Percentiles rank a stretch among this genome's conserved stretches.
phyloP scores from a whole-genome alignment of 345 rosid species.

The Pistacia atlantica region DNA sequence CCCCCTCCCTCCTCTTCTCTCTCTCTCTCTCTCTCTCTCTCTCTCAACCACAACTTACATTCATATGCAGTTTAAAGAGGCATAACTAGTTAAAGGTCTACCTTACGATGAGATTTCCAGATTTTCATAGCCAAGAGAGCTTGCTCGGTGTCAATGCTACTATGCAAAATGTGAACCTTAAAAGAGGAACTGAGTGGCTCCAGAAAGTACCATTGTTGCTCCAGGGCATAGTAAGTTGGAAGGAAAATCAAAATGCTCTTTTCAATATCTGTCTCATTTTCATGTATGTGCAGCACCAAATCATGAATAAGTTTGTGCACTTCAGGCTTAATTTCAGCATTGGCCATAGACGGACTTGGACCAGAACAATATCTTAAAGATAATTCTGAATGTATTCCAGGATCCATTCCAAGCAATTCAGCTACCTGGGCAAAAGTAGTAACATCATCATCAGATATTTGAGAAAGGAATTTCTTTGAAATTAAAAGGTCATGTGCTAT shows the following conservation, averaged over 20 bases:
- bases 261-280: conserved; percentile 77
- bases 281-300: conserved; percentile 69
- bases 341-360: conserved; percentile 53
- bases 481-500: conserved; percentile 6
- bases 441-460: conserved; percentile 19
- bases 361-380: conserved; percentile 59
- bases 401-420: conserved; percentile 50
- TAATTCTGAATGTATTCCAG: conserved; percentile 38
- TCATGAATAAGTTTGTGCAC: conserved; percentile 75
- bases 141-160: conserved; percentile 83
- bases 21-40: neutral
- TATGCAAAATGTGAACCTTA: conserved; percentile 82
- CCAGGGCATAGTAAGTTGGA: conserved; percentile 84
- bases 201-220: conserved; percentile 77
- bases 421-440: conserved; percentile 51
- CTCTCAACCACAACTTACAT: neutral
- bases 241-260: conserved; percentile 93
- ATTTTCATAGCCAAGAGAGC: conserved; percentile 90
- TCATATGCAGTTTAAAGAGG: conserved; percentile 10
- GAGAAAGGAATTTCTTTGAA: neutral
- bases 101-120: conserved; percentile 88
- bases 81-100: conserved; percentile 29
- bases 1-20: neutral
- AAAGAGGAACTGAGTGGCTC: conserved; percentile 55
- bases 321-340: conserved; percentile 69